Conservation (phyloP, 768 basidiomycete species). For the Leccinum uliginosum region DNA sequence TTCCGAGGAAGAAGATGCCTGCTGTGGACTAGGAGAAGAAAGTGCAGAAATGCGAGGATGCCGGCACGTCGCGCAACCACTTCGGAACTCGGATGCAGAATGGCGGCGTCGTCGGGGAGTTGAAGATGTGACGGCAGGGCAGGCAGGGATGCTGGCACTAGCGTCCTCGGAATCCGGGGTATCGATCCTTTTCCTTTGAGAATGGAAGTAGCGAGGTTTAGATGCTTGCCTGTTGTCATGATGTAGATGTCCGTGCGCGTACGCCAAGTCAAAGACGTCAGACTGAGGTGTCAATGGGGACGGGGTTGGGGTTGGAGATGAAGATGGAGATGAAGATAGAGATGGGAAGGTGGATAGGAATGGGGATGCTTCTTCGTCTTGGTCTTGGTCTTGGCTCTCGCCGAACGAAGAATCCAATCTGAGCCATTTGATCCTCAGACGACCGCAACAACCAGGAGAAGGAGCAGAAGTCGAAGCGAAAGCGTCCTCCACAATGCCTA, state of each 20-base stretch:
- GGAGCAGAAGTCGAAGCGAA: not conserved
- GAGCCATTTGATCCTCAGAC: conserved; percentile 20
- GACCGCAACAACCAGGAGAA: not conserved
- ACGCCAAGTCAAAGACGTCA: not conserved
- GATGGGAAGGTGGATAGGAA: not conserved
- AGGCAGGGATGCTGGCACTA: not conserved
- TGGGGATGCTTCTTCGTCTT: not conserved
- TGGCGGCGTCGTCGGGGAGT: conserved; percentile 4
- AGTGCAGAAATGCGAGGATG: conserved; percentile 15
- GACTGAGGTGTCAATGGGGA: conserved; percentile 5
- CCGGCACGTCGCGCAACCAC: conserved; percentile 27
- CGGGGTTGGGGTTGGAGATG: not conserved
- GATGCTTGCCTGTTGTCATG: not conserved
- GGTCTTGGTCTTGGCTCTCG: not conserved
- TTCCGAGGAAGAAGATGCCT: not conserved
- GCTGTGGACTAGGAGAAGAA: conserved; percentile 10
- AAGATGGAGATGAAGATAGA: not conserved
- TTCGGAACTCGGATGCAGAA: conserved; percentile 21
- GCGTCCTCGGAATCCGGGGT: conserved; percentile 17
- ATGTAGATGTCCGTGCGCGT: not conserved
- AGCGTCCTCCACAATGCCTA: conserved; percentile 5
- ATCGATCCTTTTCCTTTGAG: not conserved
- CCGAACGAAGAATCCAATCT: conserved; percentile 2
- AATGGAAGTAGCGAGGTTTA: not conserved
- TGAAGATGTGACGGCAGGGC: not conserved